Evolutionary conservation across 192 early-diverging fungal species (phyloP), one percentile per base, ranked within the genome.

Genomic region (Coemansia sp.): DNA sequence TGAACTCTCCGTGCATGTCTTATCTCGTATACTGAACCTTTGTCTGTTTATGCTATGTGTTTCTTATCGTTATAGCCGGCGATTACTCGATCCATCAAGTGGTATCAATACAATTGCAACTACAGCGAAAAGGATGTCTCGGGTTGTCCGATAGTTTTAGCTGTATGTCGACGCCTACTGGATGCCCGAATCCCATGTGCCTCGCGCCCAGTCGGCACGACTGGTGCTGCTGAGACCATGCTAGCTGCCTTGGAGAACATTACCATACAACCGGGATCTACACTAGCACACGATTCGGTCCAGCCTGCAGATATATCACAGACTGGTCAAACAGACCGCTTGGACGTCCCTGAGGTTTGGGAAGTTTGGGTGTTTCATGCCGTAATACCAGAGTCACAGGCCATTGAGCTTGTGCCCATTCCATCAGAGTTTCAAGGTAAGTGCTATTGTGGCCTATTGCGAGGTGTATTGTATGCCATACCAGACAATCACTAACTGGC

Each of bases 301-400:
- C 58, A 61, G 36, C 36, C 33, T 4, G 13, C 34, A 38, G 36
- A 61, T 20, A 36, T n/a, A 31, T 57, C 53, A 6, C 58, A 38
- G 58, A 20, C 33, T 38, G 58, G 16, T 3, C n/a, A 34, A 22
- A 7, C 36, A 16, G 62, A 10, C 20, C 39, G 22, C 36, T 16
- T 33, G 64, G 58, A 72, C 20, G 10, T 77, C 12, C 20, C 75
- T 13, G 70, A 70, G 33, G 9, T 8, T 24, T 83, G 80, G 80
- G 75, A 74, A 41, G 20, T 83, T 50, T 83, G 80, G 80, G 69
- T 60, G 27, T 83, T 80, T 39, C 69, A 80, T 60, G 62, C 65
- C 7, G 34, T 75, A 12, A 43, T 39, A 6, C 58, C 78, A 2
- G 72, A 74, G 47, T 31, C 22, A 5, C 36, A 66, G 1, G 68